Evolutionary conservation across 441 rosid genomes (phyloP), one percentile per base, ranked within the genome.

Genomic region (Eruca vesicaria): DNA sequence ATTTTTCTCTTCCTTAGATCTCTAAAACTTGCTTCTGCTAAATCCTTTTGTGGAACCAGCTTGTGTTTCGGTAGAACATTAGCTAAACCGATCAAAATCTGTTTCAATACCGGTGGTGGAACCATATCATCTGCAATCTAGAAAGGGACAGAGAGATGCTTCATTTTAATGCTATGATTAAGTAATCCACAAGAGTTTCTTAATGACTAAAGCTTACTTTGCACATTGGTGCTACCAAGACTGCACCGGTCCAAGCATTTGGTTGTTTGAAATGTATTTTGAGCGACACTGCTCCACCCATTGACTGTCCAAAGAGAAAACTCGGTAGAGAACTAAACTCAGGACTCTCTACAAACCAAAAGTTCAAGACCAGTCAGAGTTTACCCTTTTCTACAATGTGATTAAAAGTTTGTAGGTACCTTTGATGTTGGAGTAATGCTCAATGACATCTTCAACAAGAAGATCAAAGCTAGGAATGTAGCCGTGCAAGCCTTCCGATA

Each of bases 161-260:
- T 68, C 61, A 66, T 5, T 52, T 57, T 26, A 33, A 28, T 41
- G 64, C 69, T 68, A 64, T 29, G 28, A 64, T 56, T 55, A 21
- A 45, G 15, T 53, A 31, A 32, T 32, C 41, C 19, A 2, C 15
- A 5, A 68, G 55, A 56, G 11, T 23, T 63, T 57, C 67, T 12
- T 12, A 26, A 69, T 7, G 48, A 38, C 2, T 6, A 1, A 26
- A 26, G 66, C 59, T 28, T 92, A 94, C 99, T 90, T 95, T 95
- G 90, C 97, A 93, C 99, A 95, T 95, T 0, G 99, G 96, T 32
- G 99, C 98, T 23, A 87, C 93, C 68, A 95, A 89, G 76, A 91
- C 79, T 19, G 98, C 96, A 21, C 99, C 99, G 28, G 75, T 83
- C 99, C 98, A 95, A 1, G 89, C 86, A 64, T 84, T 50, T 29